Base-by-base conservation (phyloP, 1,284 basidiomycete genomes). In the Tremellales sp. region DNA sequence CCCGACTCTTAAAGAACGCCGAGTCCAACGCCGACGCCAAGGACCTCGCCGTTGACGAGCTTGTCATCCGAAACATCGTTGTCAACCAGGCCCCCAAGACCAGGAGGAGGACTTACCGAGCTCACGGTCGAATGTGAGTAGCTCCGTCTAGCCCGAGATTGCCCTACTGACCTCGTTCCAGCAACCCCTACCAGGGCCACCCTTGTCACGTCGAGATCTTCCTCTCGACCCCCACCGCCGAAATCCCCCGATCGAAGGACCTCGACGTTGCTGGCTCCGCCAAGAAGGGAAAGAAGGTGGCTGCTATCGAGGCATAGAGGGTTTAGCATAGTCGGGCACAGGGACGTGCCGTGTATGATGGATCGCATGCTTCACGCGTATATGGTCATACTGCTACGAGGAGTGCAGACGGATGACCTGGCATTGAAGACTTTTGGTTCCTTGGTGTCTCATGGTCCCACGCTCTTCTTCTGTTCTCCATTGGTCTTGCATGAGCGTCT, bases 61-160 rank as follows among this genome's bases (percentile, higher is more conserved):
- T 98, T 52, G 67, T 79, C 73, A 94, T 99, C 82, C 92, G 88
- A 81, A 96, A 87, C 83, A 97, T 98, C 64, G 88, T 90, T 62
- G 92, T 98, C 56, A 88, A 99, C 76, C 94, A 98, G 79, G 96
- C 96, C 61, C 96, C 94, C 60, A 98, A 98, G 90, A 99, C 96
- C 75, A 91, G 91, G 77, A 90, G 96, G 71, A 89, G 96, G 75
- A 99, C 96, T 63, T 99, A 96, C 85, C 92, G 96, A 78, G 96
- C 96, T 47, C 90, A 93, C 77, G 89, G 89, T 84, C 86, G 89
- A 68, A 92, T 89, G 69, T 71, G 57, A 40, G 68, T 63, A 3
- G 13, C 25, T 24, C 4, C 19, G 8, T 31, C 8, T 36, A 5
- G 33, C n/a, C n/a, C n/a, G 33, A 36, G 37, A 43, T 2, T n/a